These are phyloP conservation scores for Suillus weaverae DNA, from an alignment of 768 basidiomycete species.

Conservation along the genomic window DNA sequence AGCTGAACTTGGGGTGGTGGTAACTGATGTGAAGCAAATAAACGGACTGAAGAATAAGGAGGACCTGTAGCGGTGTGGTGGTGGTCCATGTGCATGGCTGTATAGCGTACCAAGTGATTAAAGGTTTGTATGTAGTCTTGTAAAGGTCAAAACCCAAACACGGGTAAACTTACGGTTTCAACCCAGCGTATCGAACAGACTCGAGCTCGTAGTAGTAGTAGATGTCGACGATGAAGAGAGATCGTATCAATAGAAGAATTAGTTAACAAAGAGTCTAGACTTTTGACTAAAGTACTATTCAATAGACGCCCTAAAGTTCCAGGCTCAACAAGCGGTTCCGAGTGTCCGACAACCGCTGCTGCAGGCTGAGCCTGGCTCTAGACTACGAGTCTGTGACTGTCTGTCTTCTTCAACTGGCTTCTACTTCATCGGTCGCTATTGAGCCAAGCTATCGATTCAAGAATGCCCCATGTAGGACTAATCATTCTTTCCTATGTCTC, in stretches of 20 bases:
- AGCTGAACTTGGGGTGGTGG: slow-evolving; percentile 12
- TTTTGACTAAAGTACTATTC: slow-evolving; percentile 1
- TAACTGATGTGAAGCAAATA: neutral
- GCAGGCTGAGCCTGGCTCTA: too few species aligned
- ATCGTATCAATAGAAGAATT: neutral
- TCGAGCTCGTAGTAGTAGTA: neutral
- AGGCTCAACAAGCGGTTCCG: neutral
- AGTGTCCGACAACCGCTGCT: neutral
- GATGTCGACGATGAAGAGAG: neutral
- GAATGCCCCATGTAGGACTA: neutral
- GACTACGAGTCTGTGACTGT: too few species aligned
- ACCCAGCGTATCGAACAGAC: neutral
- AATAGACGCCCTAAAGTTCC: neutral
- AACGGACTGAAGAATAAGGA: slow-evolving; percentile 2
- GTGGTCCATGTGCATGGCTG: slow-evolving; percentile 10
- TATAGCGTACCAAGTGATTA: slow-evolving; percentile 10
- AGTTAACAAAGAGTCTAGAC: neutral
- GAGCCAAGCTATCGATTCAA: neutral
- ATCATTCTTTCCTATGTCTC: neutral
- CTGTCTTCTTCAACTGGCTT: neutral
- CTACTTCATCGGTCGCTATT: neutral
- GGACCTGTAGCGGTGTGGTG: neutral
- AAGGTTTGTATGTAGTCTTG: neutral
- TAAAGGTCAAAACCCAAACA: slow-evolving; percentile 22
- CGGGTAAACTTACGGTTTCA: slow-evolving; percentile 21